Base-by-base conservation (phyloP, 1,284 basidiomycete species). In the Ustilago esculenta region DNA sequence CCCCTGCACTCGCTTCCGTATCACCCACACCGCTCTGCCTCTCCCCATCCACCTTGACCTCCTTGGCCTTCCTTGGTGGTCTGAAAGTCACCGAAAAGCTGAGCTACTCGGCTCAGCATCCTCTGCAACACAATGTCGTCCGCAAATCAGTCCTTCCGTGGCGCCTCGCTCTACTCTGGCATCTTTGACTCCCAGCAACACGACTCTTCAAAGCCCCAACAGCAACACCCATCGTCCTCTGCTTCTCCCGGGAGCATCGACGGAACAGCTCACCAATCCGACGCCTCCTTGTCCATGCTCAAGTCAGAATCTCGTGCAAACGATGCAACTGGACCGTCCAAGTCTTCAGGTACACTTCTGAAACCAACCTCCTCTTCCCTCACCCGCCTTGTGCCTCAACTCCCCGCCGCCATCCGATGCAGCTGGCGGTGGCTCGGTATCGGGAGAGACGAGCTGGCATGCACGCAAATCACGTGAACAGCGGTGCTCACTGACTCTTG, bases 341-440 rank as follows among this genome's bases (percentile, higher is more conserved):
- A 70, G 60, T 37, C 60, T 56, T 56, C 67, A 70, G 67, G 67
- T 70, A 70, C 61, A 57, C 60, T 64, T 70, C 43, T 36, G 29
- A 47, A 35, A 20, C 17, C 39, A 18, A n/a, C 10, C 34, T 35
- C 21, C 42, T 35, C 24, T n/a, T n/a, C n/a, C n/a, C n/a, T n/a
- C n/a, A n/a, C n/a, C n/a, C n/a, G n/a, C n/a, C n/a, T n/a, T n/a
- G n/a, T n/a, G n/a, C n/a, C n/a, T n/a, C n/a, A n/a, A n/a, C n/a
- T n/a, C n/a, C n/a, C n/a, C n/a, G n/a, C n/a, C n/a, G n/a, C n/a
- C n/a, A n/a, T n/a, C n/a, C n/a, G n/a, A n/a, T n/a, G n/a, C n/a
- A n/a, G n/a, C n/a, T n/a, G n/a, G n/a, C n/a, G n/a, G n/a, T n/a
- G n/a, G n/a, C n/a, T n/a, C 14, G 7, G n/a, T 34, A 35, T 48